A percentile compares a stretch with the other conserved stretches of the same genome.
Evolutionary conservation across 2,329 filamentous ascomycete species (phyloP).

Genomic region (Lachnellula hyalina): DNA sequence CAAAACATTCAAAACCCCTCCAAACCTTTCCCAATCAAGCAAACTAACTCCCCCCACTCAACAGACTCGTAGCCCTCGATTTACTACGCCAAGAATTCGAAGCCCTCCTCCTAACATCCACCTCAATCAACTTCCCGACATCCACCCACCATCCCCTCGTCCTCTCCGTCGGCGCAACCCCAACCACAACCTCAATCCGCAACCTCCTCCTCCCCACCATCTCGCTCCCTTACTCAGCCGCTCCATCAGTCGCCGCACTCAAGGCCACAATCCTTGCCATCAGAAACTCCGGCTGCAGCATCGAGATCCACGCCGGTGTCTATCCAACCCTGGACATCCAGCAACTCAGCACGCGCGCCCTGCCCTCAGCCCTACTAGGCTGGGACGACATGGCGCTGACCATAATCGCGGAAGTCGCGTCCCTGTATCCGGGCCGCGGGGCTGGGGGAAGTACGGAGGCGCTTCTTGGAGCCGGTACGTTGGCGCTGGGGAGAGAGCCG

Average conservation of each 20-base stretch:
- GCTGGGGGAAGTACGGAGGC: conserved; percentile 49
- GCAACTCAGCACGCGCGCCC: conserved; percentile 67
- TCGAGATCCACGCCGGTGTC: conserved; percentile 72
- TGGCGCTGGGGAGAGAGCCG: conserved; percentile 69
- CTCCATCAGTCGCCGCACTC: conserved; percentile 35
- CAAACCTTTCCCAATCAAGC: too few relatives aligned
- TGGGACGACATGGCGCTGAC: conserved; percentile 57
- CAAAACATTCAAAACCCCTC: too few relatives aligned
- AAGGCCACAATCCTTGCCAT: conserved; percentile 36
- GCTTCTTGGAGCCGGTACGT: conserved; percentile 61
- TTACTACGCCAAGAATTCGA: conserved; percentile 56
- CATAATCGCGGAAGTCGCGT: conserved; percentile 66
- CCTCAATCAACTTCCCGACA: conserved; percentile 23
- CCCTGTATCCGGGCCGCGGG: conserved; percentile 58
- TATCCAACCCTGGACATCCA: conserved; percentile 75
- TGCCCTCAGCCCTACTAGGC: conserved; percentile 32
- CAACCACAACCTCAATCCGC: conserved; percentile 63
- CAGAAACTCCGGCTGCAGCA: conserved; percentile 36
- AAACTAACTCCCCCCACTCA: conserved; percentile 34
- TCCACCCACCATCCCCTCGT: conserved; percentile 34
- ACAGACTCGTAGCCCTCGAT: conserved; percentile 52
- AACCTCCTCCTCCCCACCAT: conserved; percentile 40
- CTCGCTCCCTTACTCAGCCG: conserved; percentile 21
- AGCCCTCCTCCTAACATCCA: conserved; percentile 44
- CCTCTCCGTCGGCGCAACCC: conserved; percentile 71